phyloP scores from a whole-genome alignment of 768 basidiomycete genomes.

The Pisolithus sp. region DNA sequence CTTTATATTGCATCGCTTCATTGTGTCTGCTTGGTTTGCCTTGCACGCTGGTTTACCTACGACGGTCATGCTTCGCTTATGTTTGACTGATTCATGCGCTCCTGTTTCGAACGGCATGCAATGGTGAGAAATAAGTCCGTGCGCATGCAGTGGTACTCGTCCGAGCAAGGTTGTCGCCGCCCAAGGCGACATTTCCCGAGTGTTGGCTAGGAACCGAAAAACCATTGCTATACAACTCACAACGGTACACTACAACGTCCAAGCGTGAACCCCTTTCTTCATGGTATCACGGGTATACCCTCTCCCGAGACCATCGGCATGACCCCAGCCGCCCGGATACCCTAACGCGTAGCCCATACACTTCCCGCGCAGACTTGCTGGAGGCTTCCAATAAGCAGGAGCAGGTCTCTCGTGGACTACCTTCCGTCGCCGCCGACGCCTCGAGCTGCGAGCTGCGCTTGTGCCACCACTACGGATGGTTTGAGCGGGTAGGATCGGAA shows the following conservation, averaged over 20 bases:
- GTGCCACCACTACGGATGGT: background rate
- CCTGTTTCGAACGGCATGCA: too few species aligned
- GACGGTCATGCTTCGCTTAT: too few species aligned
- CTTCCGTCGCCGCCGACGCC: slow-evolving; percentile 7
- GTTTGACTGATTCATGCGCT: too few species aligned
- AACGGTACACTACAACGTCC: background rate
- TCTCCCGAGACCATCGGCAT: background rate
- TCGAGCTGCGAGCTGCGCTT: background rate
- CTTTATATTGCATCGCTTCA: too few species aligned
- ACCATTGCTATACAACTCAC: too few species aligned
- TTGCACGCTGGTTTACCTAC: too few species aligned
- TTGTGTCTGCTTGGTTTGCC: too few species aligned
- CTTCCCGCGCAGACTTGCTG: slow-evolving; percentile 13
- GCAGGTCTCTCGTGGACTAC: slow-evolving; percentile 10
- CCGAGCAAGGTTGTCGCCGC: too few species aligned
- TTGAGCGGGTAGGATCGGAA: slow-evolving; percentile 11
- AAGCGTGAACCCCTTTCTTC: slow-evolving; percentile 15
- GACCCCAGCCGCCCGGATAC: slow-evolving; percentile 26
- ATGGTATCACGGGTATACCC: slow-evolving; percentile 22
- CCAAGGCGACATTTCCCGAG: too few species aligned
- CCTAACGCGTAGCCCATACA: slow-evolving; percentile 27
- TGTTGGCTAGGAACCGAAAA: too few species aligned
- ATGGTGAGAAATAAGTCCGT: too few species aligned
- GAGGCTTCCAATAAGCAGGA: slow-evolving; percentile 26
- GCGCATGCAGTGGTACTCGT: too few species aligned